Conservation (phyloP, 495 filamentous ascomycete species). For the Penicillium samsonianum region DNA sequence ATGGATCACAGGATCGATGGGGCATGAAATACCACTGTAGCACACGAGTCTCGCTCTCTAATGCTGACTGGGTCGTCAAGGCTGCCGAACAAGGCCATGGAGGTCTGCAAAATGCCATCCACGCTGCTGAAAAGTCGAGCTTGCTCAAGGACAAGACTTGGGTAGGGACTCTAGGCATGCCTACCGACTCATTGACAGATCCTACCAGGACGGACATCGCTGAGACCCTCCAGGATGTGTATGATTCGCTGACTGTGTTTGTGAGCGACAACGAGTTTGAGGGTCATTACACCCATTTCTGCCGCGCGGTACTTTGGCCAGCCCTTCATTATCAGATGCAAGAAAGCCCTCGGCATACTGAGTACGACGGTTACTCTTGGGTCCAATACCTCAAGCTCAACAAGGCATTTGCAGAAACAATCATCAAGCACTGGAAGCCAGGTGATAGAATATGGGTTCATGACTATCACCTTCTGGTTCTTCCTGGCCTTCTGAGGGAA, state of each 20-base stretch:
- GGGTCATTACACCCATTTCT: constrained; percentile 86
- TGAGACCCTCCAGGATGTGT: constrained; percentile 71
- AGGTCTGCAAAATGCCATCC: constrained; percentile 78
- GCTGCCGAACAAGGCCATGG: constrained; percentile 84
- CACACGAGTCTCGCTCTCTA: constrained; percentile 59
- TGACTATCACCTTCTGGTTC: constrained; percentile 85
- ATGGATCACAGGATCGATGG: constrained; percentile 9
- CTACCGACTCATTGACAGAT: constrained; percentile 73
- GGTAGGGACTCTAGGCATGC: constrained; percentile 88
- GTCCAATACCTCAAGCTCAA: constrained; percentile 85
- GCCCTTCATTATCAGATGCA: constrained; percentile 94
- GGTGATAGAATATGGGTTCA: constrained; percentile 89
- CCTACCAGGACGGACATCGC: constrained; percentile 72
- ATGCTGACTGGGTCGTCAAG: constrained; percentile 73
- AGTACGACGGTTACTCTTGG: constrained; percentile 94
- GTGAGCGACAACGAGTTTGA: constrained; percentile 82
- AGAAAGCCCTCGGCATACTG: constrained; percentile 90
- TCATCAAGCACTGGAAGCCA: constrained; percentile 78
- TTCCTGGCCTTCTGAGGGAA: constrained; percentile 78
- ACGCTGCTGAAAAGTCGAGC: constrained; percentile 64
- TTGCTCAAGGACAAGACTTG: constrained; percentile 65
- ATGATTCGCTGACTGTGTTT: constrained; percentile 75
- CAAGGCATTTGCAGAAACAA: constrained; percentile 81
- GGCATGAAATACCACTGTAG: constrained; percentile 21
- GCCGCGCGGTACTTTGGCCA: constrained; percentile 82